These are phyloP conservation scores for Arthrobotrys entomopaga DNA, from an alignment of 2,329 filamentous ascomycete species.

Conservation along the genomic window DNA sequence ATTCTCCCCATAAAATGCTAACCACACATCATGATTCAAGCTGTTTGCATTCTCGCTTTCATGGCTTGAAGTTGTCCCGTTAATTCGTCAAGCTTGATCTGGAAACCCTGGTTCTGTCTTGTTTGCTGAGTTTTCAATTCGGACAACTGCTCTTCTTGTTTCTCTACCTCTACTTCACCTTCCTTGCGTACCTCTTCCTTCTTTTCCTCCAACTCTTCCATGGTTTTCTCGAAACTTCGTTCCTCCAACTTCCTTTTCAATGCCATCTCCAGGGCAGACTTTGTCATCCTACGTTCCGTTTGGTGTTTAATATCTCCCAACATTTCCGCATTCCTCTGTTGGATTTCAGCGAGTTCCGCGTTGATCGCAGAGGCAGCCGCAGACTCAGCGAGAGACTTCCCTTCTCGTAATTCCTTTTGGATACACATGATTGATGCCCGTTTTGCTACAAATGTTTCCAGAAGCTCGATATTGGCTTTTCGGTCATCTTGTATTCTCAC, in stretches of 20 bases:
- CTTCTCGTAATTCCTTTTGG: background rate
- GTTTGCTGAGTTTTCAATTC: constrained; percentile 2
- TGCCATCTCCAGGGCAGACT: constrained; percentile 8
- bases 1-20: too few relatives aligned
- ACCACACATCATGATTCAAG: background rate
- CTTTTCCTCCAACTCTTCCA: constrained; percentile 16
- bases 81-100: constrained; percentile 4
- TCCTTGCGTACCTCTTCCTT: constrained; percentile 15
- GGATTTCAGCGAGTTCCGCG: constrained; percentile 3
- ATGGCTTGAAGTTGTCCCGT: background rate
- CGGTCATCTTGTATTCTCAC: constrained; percentile 5
- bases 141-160: constrained; percentile 4
- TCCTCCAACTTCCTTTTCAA: constrained; percentile 5
- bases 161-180: constrained; percentile 3
- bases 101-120: constrained; percentile 6
- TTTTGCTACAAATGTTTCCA: constrained; percentile 1
- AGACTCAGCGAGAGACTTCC: constrained; percentile 8
- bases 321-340: constrained; percentile 2
- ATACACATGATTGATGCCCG: constrained; percentile 5
- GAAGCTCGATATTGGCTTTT: background rate
- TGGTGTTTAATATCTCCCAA: constrained; percentile 11
- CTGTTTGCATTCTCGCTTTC: constrained; percentile 5
- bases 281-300: constrained; percentile 9
- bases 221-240: constrained; percentile 1
- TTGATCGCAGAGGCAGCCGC: constrained; percentile 4